Evolutionary conservation across 371 early-diverging fungal species (phyloP), one percentile per base, ranked within the genome.

Genomic region (Mycotypha africana): DNA sequence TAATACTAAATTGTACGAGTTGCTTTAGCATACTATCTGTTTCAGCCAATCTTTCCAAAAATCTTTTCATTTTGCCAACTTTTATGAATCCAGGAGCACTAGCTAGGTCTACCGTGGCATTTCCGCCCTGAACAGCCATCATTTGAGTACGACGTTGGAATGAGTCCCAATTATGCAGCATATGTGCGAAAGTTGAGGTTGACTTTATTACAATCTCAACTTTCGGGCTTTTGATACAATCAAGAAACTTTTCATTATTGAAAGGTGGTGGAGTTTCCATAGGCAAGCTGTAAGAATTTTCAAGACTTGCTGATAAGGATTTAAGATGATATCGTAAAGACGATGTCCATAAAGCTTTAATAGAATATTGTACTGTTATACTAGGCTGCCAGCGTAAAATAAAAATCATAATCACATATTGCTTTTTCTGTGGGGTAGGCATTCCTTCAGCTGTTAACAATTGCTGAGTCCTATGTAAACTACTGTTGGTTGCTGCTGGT

Each of bases 321-420:
- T 42, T 47, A 11, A 59, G 41, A 34, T 54, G 51, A 12, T 50
- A 45, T 10, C 60, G 42, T 32, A 62, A 47, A 0, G 57, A 53
- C 1, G 61, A 53, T 10, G 51, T 47, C 55, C 66, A 62, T 2
- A 42, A 35, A 12, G 69, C 62, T 14, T 60, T 63, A 38, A 95
- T 82, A 22, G 83, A 84, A 65, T 97, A 97, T 32, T 88, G 82
- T 9, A 97, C 76, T 0, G 85, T 88, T 32, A 95, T 84, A 49
- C 89, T 84, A 0, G 91, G 90, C 20, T 90, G 82, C 93, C 93
- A 93, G 8, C 80, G 78, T 47, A 89, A 53, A 23, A 76, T 63
- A 39, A 93, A 56, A 15, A 74, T 74, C 26, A 90, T 70, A 20
- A 74, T 70, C 0, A 88, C 68, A 45, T 77, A 78, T 42, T 78